These are phyloP conservation scores for Globisporangium emineosum DNA, from an alignment of 352 stramenopile species.

Conservation along the genomic window DNA sequence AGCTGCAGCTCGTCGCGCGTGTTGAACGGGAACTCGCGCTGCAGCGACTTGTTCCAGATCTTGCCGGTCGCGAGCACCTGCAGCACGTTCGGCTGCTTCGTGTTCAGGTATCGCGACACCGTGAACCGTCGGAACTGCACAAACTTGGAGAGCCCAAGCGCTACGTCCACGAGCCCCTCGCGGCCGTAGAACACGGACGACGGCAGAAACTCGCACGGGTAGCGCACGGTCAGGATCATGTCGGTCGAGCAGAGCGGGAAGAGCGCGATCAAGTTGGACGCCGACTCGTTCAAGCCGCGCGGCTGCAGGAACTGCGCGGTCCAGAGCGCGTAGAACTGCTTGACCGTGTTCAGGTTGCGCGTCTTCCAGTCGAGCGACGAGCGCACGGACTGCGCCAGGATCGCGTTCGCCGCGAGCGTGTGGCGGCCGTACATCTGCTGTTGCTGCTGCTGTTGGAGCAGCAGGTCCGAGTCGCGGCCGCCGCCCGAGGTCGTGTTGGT, in stretches of 20 bases:
- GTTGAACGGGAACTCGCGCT: slow-evolving; percentile 80
- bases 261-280: slow-evolving; percentile 61
- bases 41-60: slow-evolving; percentile 78
- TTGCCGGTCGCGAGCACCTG: slow-evolving; percentile 70
- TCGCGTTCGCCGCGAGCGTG: slow-evolving; percentile 25
- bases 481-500: slow-evolving; percentile 28
- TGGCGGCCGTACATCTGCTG: slow-evolving; percentile 21
- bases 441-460: slow-evolving; percentile 15
- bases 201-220: slow-evolving; percentile 76
- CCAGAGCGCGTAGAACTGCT: slow-evolving; percentile 85
- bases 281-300: slow-evolving; percentile 42
- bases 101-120: slow-evolving; percentile 72
- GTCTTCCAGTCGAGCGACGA: slow-evolving; percentile 83
- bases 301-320: slow-evolving; percentile 70
- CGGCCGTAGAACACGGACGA: slow-evolving; percentile 76
- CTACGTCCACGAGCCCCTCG: slow-evolving; percentile 77
- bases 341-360: slow-evolving; percentile 74
- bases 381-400: slow-evolving; percentile 60
- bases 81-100: slow-evolving; percentile 79
- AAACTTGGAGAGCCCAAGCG: slow-evolving; percentile 69
- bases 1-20: slow-evolving; percentile 78
- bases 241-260: slow-evolving; percentile 84
- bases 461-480: slow-evolving; percentile 56
- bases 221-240: slow-evolving; percentile 71
- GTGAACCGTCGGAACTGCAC: slow-evolving; percentile 71